phyloP scores from a whole-genome alignment of 768 basidiomycete species.

The Phanerodontia chrysosporium region DNA sequence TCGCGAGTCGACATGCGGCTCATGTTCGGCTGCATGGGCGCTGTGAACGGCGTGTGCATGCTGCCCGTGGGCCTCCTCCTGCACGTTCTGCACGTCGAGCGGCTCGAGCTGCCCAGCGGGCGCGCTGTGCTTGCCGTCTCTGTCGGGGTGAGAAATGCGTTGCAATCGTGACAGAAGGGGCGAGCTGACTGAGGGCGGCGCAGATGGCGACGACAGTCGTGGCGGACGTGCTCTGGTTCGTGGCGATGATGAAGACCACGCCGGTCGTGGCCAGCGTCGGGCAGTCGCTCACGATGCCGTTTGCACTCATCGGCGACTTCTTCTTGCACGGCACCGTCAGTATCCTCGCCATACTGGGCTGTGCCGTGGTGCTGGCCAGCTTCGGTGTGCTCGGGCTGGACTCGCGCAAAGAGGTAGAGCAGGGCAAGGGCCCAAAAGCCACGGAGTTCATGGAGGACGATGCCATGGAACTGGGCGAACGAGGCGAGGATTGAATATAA shows the following conservation, averaged over 20 bases:
- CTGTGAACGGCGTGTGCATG: conserved; percentile 70
- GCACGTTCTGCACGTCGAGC: conserved; percentile 66
- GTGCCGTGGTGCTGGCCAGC: conserved; percentile 65
- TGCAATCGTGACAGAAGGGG: conserved; percentile 5
- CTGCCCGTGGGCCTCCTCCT: conserved; percentile 79
- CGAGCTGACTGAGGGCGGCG: not conserved
- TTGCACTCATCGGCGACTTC: conserved; percentile 81
- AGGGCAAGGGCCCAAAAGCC: conserved; percentile 5
- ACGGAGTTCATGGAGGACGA: conserved; percentile 7
- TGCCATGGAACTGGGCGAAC: not conserved
- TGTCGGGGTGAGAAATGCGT: not conserved
- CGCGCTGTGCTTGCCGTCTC: conserved; percentile 43
- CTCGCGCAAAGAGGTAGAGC: conserved; percentile 23
- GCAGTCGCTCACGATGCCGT: conserved; percentile 86
- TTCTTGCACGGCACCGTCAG: conserved; percentile 55
- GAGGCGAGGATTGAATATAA: not conserved
- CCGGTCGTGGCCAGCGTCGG: conserved; percentile 93
- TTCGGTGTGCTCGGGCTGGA: conserved; percentile 70
- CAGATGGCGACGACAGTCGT: conserved; percentile 80
- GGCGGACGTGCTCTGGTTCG: conserved; percentile 80
- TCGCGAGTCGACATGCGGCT: conserved; percentile 87
- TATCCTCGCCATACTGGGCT: conserved; percentile 64
- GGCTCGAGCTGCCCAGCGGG: conserved; percentile 60
- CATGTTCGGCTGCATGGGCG: conserved; percentile 90
- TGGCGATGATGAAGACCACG: conserved; percentile 95